Conservation (phyloP, 169 alveolate genomes). For the Plasmodium coatneyi region DNA sequence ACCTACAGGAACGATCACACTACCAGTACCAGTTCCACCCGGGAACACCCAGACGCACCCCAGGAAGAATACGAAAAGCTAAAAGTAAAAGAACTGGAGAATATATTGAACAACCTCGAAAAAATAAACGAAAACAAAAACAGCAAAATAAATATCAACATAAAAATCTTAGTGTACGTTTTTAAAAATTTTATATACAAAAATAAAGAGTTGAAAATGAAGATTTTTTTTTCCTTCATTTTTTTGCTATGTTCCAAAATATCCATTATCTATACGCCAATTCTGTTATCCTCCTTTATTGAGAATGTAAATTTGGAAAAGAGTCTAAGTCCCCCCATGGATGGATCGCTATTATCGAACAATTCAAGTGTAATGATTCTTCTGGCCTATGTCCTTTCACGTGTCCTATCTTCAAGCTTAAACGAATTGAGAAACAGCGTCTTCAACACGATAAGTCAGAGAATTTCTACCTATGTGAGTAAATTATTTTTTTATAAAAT, state of each 20-base stretch:
- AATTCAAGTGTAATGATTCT: conserved; percentile 37
- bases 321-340: neutral
- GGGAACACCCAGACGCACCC: neutral
- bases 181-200: conserved; percentile 70
- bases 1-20: neutral
- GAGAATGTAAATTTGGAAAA: conserved; percentile 73
- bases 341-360: neutral
- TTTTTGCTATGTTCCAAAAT: conserved; percentile 72
- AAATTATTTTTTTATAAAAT: conserved; percentile 83
- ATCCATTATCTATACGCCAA: conserved; percentile 64
- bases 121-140: conserved; percentile 32
- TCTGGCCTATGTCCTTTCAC: conserved; percentile 51
- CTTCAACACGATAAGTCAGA: conserved; percentile 83
- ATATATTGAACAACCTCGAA: conserved; percentile 21
- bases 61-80: conserved; percentile 1
- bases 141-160: conserved; percentile 50
- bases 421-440: conserved; percentile 83
- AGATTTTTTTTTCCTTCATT: conserved; percentile 58
- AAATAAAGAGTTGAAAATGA: conserved; percentile 63
- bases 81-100: conserved; percentile 47
- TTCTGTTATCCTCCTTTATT: conserved; percentile 61
- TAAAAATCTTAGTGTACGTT: conserved; percentile 64
- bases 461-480: conserved; percentile 80
- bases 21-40: neutral
- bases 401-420: conserved; percentile 68